Base-by-base conservation (phyloP, 2,329 filamentous ascomycete genomes). In the Daldinia sp. region DNA sequence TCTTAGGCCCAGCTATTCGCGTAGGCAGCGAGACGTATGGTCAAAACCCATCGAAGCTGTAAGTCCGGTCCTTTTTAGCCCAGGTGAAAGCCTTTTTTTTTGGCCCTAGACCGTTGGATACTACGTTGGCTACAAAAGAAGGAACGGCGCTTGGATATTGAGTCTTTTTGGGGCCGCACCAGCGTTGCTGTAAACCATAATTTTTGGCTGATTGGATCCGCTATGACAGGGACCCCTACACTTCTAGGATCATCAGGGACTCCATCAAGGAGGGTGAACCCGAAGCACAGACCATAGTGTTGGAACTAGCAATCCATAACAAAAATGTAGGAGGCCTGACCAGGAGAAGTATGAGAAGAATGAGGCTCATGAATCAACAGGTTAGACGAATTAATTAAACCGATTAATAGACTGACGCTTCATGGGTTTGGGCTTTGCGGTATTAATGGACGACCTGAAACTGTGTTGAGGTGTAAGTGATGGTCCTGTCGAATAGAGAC, bases 41-140 rank as follows among this genome's bases (percentile, higher is more conserved):
- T 58, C 37, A 37, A 62, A 58, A 57, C 63, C 65, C 51, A 56
- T 60, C 60, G 58, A 69, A 63, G 62, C 63, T 63, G 59, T 68
- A 69, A 67, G 70, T 51, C 70, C 70, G 70, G 68, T 69, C 65
- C 59, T 68, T 70, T 70, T 68, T 72, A 72, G 63, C 67, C 70
- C 70, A 69, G 20, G 63, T 67, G 65, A 68, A 71, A 70, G 63
- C 60, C 66, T 59, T 13, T 13, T 69, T 46, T 46, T 69, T 46
- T 46, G 48, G 61, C 41, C 41, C 51, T 56, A 23, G 54, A 54
- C 60, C 37, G 63, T 58, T 62, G 68, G 46, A 72, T 73, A 67
- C 70, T 60, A 72, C 70, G 61, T 72, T 70, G 59, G 65, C 70
- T 74, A 65, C 72, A 69, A 66, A 63, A 69, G 67, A 72, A 65